Base-by-base conservation (phyloP, 306 rosid genomes). In the Vigna unguiculata region DNA sequence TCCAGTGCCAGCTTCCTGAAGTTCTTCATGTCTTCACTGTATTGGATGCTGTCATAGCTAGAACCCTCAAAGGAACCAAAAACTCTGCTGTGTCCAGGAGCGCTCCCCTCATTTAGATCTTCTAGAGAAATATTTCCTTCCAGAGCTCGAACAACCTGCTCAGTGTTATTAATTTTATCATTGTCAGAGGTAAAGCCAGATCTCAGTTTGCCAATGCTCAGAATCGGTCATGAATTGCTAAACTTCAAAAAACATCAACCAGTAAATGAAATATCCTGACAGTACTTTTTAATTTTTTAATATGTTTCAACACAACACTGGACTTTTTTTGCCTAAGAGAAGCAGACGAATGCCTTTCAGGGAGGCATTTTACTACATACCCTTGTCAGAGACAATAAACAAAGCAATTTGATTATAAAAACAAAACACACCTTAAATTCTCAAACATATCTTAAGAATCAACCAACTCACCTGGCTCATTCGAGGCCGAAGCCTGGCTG, bases 61-160 rank as follows among this genome's bases (percentile, higher is more conserved):
- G 96, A 86, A 83, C 89, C 82, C 79, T 85, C 96, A 63, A 86
- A 63, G 17, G 92, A 88, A 62, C 93, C 85, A 68, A 86, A 89
- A 17, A 69, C 78, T 22, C 80, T 77, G 82, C 89, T 75, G 38
- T 85, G 90, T 57, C 94, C 96, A 1, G 94, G 90, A 58, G 79
- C 69, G 73, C 83, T 80, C 61, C 91, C 94, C 54, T 89, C 90
- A 16, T 85, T 90, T 10, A 93, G 90, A 82, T 86, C 94, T 13
- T 92, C 83, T 9, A 89, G 87, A 53, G 98, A 83, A n/a, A 88
- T 81, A 21, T 89, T 88, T 40, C 98, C 98, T 83, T 93, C 98
- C 36, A 93, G 80, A 17, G 96, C 91, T 38, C 93, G 90, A 78
- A 90, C 96, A 12, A 93, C 90, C 93, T 93, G 45, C 45, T 48